Conservation (phyloP, 306 rosid genomes). For the Cicer chorassanicum region DNA sequence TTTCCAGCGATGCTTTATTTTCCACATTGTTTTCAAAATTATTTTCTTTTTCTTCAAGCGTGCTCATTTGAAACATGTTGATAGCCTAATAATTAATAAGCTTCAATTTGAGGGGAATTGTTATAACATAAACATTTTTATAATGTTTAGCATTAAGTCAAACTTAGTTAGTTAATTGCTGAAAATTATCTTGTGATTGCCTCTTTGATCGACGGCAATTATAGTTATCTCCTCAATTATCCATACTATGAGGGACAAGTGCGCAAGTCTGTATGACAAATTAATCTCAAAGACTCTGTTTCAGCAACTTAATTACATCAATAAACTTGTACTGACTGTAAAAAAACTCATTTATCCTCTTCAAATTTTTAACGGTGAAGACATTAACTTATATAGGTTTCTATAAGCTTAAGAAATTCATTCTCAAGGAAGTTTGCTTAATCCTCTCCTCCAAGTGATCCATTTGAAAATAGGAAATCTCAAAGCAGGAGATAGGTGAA, state of each 20-base stretch:
- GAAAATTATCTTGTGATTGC: no score
- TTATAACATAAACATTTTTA: neutral
- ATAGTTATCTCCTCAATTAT: no score
- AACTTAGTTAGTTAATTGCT: no score
- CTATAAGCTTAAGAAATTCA: neutral
- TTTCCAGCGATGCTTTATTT: neutral
- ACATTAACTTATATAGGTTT: no score
- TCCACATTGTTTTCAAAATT: neutral
- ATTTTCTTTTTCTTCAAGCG: neutral
- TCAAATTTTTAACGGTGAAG: neutral
- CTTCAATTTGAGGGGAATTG: neutral
- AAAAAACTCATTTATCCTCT: neutral
- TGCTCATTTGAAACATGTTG: neutral
- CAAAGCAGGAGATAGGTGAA: slow-evolving; percentile 36
- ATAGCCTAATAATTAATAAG: neutral
- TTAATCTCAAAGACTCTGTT: no score
- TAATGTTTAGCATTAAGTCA: no score
- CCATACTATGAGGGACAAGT: no score
- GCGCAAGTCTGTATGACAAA: no score
- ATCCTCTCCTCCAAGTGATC: neutral
- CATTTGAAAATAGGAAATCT: slow-evolving; percentile 34
- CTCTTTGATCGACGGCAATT: no score
- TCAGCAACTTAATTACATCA: no score
- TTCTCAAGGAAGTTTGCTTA: neutral
- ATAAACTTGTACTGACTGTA: neutral